Evolutionary conservation across 23 red algal genomes (phyloP), one percentile per base, ranked within the genome.

Genomic region (Gracilaria caudata): DNA sequence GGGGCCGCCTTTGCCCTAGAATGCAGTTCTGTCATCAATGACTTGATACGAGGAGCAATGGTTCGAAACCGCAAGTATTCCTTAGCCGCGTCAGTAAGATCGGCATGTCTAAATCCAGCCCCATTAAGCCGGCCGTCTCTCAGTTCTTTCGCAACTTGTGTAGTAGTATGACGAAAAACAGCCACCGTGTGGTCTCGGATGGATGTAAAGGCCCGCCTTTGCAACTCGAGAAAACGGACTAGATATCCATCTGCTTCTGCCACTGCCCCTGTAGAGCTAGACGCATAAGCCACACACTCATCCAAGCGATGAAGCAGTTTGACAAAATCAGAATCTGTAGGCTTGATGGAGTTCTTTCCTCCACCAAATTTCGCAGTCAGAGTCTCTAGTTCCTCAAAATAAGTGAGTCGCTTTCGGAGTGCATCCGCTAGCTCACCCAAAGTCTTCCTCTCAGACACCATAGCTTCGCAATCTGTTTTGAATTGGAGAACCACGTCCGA

Each of bases 231-330:
- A 71, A 95, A 95, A 13, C 93, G 84, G 44, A 86, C 86, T 19
- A 95, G 77, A 51, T 95, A 95, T 21, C 93, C 93, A 64, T 95
- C 93, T 28, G 93, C 93, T 73, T 95, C 93, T 32, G 82, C 93
- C 26, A 95, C 93, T 8, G 93, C 78, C 25, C 93, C 93, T 16
- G 84, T 81, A 24, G 73, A 90, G 24, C 70, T 86, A 11, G 70
- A 86, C 10, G 93, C 93, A 65, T 95, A 95, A 40, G 93, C 93
- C 17, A 95, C 84, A 80, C 93, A 95, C 55, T 95, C 93, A 77
- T 95, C 93, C 10, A 95, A 16, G 39, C 93, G 86, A 75, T 91
- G 88, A 16, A 95, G 64, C 46, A 95, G 34, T 79, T 68, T 90
- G 68, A 95, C 75, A 71, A 91, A 90, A 47, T 95, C 93, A 3